Conservation (phyloP, 2,329 filamentous ascomycete genomes). For the Fusarium sp. region DNA sequence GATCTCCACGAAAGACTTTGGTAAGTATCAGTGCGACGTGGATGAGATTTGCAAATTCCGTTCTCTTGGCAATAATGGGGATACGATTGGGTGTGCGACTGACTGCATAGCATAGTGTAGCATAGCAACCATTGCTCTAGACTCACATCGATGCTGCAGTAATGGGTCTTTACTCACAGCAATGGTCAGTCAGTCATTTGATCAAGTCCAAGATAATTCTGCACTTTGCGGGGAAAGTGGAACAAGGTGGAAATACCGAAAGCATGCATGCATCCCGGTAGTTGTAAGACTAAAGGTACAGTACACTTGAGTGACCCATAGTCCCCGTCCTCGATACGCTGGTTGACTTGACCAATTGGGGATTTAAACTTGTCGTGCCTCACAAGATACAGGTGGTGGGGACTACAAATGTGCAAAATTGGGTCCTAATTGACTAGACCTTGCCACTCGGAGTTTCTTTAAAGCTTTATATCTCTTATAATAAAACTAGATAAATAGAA, state of each 20-base stretch:
- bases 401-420: no score
- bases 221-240: neutral
- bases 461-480: no score
- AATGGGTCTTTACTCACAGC: neutral
- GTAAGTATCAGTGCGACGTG: neutral
- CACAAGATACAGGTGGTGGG: no score
- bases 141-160: neutral
- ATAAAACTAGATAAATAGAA: no score
- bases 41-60: fast-evolving
- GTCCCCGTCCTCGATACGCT: no score
- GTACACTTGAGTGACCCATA: no score
- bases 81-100: neutral
- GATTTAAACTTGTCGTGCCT: no score
- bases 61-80: fast-evolving
- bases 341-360: no score
- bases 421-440: no score
- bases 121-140: neutral
- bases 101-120: neutral
- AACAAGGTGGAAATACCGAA: neutral
- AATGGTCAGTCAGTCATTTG: neutral
- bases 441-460: no score
- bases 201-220: neutral
- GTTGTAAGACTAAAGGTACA: no score
- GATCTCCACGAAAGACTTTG: neutral
- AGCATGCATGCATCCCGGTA: no score